Evolutionary conservation across 2,329 filamentous ascomycete genomes (phyloP).

Genomic region (Fusarium nygamai): DNA sequence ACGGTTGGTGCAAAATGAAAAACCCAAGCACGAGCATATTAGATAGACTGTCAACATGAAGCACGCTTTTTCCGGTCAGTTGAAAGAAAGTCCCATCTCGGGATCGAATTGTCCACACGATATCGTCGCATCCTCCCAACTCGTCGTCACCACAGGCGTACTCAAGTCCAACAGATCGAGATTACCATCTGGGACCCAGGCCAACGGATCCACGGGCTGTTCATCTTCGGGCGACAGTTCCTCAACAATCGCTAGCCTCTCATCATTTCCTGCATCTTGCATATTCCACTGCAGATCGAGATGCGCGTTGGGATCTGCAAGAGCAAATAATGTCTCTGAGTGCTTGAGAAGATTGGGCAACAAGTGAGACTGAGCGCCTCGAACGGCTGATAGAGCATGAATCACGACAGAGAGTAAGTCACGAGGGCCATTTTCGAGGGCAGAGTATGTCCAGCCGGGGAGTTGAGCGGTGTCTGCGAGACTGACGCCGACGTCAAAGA

Average conservation of each 20-base stretch:
- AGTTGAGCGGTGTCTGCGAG: conserved; percentile 43
- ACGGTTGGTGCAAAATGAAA: accelerated
- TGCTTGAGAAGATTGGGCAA: conserved; percentile 43
- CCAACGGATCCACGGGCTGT: background rate
- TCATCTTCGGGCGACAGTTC: conserved; percentile 14
- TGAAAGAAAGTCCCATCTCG: background rate
- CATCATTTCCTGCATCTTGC: background rate
- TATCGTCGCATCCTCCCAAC: conserved; percentile 4
- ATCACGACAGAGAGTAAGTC: conserved; percentile 44
- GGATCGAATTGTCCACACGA: conserved; percentile 7
- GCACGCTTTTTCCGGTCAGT: background rate
- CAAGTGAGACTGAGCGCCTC: conserved; percentile 43
- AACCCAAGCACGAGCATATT: too few relatives aligned
- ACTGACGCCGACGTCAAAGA: conserved; percentile 47
- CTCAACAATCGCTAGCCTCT: conserved; percentile 5
- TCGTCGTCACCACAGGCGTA: conserved; percentile 1
- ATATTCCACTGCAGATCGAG: conserved; percentile 18
- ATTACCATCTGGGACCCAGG: conserved; percentile 1
- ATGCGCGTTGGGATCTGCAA: conserved; percentile 21
- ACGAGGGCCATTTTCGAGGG: conserved; percentile 42
- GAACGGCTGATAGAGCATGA: conserved; percentile 36
- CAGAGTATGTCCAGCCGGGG: conserved; percentile 27
- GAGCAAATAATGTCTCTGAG: conserved; percentile 26
- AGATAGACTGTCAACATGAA: background rate
- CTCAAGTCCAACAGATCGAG: conserved; percentile 27